Conservation (phyloP, 1,284 basidiomycete genomes). For the Tylopilus orsonianus region DNA sequence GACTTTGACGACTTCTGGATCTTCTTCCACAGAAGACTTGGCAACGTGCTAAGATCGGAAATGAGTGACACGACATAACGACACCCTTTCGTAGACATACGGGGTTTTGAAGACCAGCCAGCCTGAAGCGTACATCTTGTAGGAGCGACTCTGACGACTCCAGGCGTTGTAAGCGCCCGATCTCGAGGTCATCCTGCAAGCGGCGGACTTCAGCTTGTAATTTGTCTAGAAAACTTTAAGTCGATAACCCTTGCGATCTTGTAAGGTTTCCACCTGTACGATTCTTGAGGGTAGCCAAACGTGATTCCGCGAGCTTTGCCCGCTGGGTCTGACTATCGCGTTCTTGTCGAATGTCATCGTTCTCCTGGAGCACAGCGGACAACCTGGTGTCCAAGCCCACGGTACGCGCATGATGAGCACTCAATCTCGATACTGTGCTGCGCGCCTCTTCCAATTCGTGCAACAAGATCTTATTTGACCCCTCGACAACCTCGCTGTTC, state of each 20-base stretch:
- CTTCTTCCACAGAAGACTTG: slow-evolving; percentile 43
- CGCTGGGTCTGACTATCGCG: slow-evolving; percentile 72
- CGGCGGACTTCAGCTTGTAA: slow-evolving; percentile 70
- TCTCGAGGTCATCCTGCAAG: slow-evolving; percentile 64
- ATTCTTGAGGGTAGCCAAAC: slow-evolving; percentile 61
- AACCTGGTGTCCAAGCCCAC: slow-evolving; percentile 70
- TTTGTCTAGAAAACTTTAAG: slow-evolving; percentile 50
- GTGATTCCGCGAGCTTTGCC: slow-evolving; percentile 68
- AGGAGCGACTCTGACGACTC: slow-evolving; percentile 74
- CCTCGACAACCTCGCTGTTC: slow-evolving; percentile 81
- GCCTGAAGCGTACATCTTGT: slow-evolving; percentile 65
- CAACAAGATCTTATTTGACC: slow-evolving; percentile 72
- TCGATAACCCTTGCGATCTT: background rate
- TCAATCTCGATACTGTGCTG: slow-evolving; percentile 65
- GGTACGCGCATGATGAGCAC: slow-evolving; percentile 66
- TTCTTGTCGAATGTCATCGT: slow-evolving; percentile 86
- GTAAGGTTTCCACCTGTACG: slow-evolving; percentile 50
- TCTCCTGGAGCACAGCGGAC: slow-evolving; percentile 62
- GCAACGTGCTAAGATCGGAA: slow-evolving; percentile 41
- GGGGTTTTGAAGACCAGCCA: slow-evolving; percentile 62
- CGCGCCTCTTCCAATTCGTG: slow-evolving; percentile 81
- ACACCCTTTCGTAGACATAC: slow-evolving; percentile 37
- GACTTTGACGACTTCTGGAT: slow-evolving; percentile 63
- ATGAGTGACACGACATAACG: slow-evolving; percentile 12
- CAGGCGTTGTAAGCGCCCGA: slow-evolving; percentile 62